phyloP scores from a whole-genome alignment of 2,329 filamentous ascomycete species.

The Aspergillus neotritici region DNA sequence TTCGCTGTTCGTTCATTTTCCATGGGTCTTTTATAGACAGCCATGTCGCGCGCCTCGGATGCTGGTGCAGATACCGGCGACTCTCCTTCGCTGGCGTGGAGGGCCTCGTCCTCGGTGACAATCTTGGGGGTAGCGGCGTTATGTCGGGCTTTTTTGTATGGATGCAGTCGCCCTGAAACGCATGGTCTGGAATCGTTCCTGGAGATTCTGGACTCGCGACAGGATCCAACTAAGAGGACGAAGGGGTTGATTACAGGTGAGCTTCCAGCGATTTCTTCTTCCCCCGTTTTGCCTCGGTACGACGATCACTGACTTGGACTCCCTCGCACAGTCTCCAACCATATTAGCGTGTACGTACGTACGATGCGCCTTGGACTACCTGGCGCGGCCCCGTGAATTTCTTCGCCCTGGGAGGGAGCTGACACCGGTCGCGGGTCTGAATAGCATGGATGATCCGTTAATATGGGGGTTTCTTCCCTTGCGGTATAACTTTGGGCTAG shows the following conservation, averaged over 20 bases:
- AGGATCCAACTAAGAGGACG: slow-evolving; percentile 59
- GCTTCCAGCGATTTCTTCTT: slow-evolving; percentile 14
- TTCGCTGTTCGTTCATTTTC: slow-evolving; percentile 10
- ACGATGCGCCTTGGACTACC: slow-evolving; percentile 14
- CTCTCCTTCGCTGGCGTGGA: slow-evolving; percentile 52
- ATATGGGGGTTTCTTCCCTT: slow-evolving; percentile 86
- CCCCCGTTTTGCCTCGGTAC: neutral
- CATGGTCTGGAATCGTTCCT: slow-evolving; percentile 72
- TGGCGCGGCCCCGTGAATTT: slow-evolving; percentile 13
- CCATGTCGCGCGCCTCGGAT: slow-evolving; percentile 31
- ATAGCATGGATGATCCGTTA: slow-evolving; percentile 84
- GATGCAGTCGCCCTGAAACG: slow-evolving; percentile 68
- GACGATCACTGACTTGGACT: slow-evolving; percentile 2
- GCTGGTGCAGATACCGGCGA: slow-evolving; percentile 37
- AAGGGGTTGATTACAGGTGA: slow-evolving; percentile 78
- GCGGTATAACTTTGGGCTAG: slow-evolving; percentile 63
- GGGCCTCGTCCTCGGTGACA: slow-evolving; percentile 63
- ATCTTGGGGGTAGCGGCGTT: slow-evolving; percentile 69
- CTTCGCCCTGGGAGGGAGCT: slow-evolving; percentile 18
- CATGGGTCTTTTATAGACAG: slow-evolving; percentile 20
- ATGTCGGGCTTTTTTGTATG: slow-evolving; percentile 68
- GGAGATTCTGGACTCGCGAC: slow-evolving; percentile 66
- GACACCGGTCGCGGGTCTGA: slow-evolving; percentile 22
- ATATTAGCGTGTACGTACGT: slow-evolving; percentile 75
- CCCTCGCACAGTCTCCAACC: slow-evolving; percentile 66